Percentiles rank a stretch among this genome's conserved stretches.
Conservation (phyloP, 148 eudicot genomes). For the Camellia granthamiana region DNA sequence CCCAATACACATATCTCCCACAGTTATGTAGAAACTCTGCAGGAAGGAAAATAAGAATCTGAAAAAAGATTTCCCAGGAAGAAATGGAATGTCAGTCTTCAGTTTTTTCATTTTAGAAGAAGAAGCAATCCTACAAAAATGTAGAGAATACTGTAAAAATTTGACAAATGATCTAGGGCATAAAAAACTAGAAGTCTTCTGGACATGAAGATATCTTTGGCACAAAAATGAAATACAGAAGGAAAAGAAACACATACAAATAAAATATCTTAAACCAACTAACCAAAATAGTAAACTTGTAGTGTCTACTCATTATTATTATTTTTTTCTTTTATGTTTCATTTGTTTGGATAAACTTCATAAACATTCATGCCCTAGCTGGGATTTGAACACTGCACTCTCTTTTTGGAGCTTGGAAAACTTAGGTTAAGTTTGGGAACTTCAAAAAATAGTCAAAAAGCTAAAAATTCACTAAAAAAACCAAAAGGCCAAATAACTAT, state of each 20-base stretch:
- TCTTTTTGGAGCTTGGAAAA: no score
- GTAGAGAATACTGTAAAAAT: background rate
- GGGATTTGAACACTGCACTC: no score
- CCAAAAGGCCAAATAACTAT: no score
- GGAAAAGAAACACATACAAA: background rate
- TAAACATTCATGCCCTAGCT: background rate
- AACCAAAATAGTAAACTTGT: no score
- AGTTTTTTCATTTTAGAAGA: background rate
- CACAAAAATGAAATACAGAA: no score
- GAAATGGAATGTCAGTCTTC: background rate
- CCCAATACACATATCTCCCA: conserved; percentile 10
- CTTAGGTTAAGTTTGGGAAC: background rate
- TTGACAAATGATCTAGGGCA: background rate
- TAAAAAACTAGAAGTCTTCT: no score
- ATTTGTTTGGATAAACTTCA: background rate
- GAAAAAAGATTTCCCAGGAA: conserved; percentile 6
- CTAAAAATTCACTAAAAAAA: no score
- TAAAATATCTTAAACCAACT: no score
- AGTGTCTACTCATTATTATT: background rate
- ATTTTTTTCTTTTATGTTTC: background rate
- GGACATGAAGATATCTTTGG: background rate
- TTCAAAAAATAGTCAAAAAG: no score
- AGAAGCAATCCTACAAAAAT: background rate
- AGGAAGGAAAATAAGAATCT: conserved; percentile 14
- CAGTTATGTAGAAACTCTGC: conserved; percentile 4